Conservation (phyloP, 23 red algal genomes). For the Gracilaria vermiculophylla region DNA sequence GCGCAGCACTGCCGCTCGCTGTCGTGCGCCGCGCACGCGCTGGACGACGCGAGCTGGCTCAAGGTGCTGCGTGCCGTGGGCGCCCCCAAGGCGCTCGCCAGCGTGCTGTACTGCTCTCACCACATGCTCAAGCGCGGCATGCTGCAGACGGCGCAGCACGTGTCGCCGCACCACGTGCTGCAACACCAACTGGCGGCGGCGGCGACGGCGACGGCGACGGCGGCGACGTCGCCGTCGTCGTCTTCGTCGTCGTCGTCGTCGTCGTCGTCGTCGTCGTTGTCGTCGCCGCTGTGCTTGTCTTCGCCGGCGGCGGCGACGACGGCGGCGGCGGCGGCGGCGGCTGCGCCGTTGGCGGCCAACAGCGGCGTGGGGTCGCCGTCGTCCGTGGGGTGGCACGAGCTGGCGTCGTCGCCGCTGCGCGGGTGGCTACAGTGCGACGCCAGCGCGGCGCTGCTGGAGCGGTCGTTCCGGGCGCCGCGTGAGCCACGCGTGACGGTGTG, state of each 20-base stretch:
- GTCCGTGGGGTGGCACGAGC: constrained; percentile 16
- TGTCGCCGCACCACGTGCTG: not conserved
- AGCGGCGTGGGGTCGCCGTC: not conserved
- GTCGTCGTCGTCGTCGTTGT: no score
- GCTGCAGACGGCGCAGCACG: not conserved
- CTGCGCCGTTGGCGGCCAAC: not conserved
- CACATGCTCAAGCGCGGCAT: constrained; percentile 70
- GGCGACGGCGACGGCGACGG: no score
- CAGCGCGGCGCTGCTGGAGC: constrained; percentile 45
- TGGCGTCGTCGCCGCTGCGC: not conserved
- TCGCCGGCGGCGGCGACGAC: not conserved
- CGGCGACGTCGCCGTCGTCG: constrained; percentile 5
- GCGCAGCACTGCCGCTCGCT: constrained; percentile 66
- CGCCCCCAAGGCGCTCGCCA: constrained; percentile 42
- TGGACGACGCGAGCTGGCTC: constrained; percentile 23
- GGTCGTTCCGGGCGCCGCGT: constrained; percentile 69
- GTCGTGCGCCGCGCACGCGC: not conserved
- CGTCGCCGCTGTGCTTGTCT: no score
- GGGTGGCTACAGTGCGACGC: not conserved
- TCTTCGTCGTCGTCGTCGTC: no score
- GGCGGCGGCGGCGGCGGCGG: no score
- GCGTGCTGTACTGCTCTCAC: constrained; percentile 50
- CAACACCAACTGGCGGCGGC: not conserved
- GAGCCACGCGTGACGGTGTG: constrained; percentile 97
- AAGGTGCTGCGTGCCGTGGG: constrained; percentile 47